Base-by-base conservation (phyloP, 1,284 basidiomycete genomes). In the Papiliotrema laurentii region DNA sequence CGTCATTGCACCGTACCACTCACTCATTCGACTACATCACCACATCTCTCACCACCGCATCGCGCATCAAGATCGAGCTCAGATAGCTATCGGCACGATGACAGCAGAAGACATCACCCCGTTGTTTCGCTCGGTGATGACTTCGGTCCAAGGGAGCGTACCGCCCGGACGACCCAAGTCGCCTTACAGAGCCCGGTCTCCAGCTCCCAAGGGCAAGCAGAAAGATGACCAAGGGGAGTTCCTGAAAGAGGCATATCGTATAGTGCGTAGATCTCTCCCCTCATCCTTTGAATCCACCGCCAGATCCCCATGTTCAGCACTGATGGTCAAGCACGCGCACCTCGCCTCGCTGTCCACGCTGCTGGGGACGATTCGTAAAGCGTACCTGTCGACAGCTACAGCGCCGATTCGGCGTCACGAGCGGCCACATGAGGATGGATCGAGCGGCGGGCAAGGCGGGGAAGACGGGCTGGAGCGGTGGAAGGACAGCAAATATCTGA, bases 401-500 rank as follows among this genome's bases (percentile, higher is more conserved):
- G 56, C 71, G 1, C 63, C 67, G 7, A 35, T 59, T 9, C 58
- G 61, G 3, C 61, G 60, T 6, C 58, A 60, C 19, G 31, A 34
- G 4, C 47, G 51, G 34, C 18, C 34, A 14, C 16, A 30, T 5
- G 11, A 28, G 9, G 21, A 36, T 26, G 26, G 30, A n/a, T n/a
- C n/a, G n/a, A n/a, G n/a, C 27, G 27, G 14, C 6, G 33, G 36
- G 7, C 51, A 28, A 28, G 49, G 35, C 3, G 35, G 19, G 10
- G 52, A 53, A 26, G 53, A 59, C 19, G 56, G 55, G 38, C 55
- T 66, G 50, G 48, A 46, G 57, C 64, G 35, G 57, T 75, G 62
- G 66, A 56, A 75, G 27, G 69, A 67, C 22, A 67, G 69, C n/a
- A 75, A 74, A 40, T 72, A 71, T 41, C 63, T 81, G 9, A 76